These are phyloP conservation scores for Camellia oleifera DNA, from an alignment of 179 eudicot genomes.

Conservation along the genomic window DNA sequence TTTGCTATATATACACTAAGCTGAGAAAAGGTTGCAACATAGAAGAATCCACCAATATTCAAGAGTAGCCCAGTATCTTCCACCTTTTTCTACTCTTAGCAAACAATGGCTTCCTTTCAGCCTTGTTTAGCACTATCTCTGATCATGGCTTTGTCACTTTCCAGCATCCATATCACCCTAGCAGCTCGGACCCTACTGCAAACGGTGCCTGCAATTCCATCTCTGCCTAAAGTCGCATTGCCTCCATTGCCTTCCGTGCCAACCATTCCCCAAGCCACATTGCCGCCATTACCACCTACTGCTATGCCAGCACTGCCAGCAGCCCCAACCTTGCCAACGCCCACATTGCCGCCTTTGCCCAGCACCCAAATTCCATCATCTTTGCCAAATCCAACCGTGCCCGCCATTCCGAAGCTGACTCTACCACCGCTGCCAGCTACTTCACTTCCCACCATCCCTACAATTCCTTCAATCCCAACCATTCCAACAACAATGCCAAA, in stretches of 20 bases:
- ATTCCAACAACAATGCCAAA: slow-evolving; percentile 1
- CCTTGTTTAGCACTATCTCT: neutral
- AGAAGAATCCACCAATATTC: no score
- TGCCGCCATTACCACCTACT: neutral
- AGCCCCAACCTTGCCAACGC: neutral
- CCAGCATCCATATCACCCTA: neutral
- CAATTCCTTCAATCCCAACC: neutral
- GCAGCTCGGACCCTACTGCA: neutral
- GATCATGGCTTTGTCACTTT: neutral
- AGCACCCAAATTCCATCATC: slow-evolving; percentile 12
- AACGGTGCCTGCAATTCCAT: neutral
- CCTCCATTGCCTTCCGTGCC: slow-evolving; percentile 5
- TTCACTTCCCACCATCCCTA: neutral
- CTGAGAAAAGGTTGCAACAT: neutral
- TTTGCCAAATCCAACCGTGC: slow-evolving; percentile 17
- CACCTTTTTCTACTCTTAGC: neutral
- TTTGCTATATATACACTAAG: neutral
- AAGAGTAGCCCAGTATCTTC: neutral
- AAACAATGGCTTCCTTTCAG: neutral
- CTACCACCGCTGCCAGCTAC: neutral
- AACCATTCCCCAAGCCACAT: neutral
- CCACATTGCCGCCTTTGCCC: slow-evolving; percentile 22
- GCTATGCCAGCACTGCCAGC: neutral
- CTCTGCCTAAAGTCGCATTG: slow-evolving; percentile 2
- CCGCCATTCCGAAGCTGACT: neutral